phyloP scores from a whole-genome alignment of 768 basidiomycete species.

The Hysterangium stoloniferum region DNA sequence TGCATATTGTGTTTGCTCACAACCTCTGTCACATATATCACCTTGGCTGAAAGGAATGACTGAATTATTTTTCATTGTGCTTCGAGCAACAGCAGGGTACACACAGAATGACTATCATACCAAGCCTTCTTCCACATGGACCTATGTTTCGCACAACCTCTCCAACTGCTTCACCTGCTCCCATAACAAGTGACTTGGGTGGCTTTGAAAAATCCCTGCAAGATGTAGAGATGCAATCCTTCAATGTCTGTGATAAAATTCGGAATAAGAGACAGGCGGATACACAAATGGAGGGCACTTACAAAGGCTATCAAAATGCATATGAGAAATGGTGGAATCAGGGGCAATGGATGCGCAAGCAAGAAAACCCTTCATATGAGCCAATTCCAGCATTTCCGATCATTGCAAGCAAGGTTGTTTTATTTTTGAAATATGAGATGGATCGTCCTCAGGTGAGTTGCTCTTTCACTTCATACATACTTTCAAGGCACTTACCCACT shows the following conservation, averaged over 20 bases:
- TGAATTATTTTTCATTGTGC: too few species aligned
- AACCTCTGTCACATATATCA: too few species aligned
- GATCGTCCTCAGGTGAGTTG: conserved; percentile 23
- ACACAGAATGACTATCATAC: too few species aligned
- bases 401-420: conserved; percentile 22
- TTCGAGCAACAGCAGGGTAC: too few species aligned
- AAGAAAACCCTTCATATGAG: conserved; percentile 3
- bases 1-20: too few species aligned
- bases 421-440: conserved; percentile 26
- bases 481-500: conserved; percentile 5
- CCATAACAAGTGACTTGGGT: too few species aligned
- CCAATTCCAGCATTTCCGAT: conserved; percentile 23
- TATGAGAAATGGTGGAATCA: conserved; percentile 21
- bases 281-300: conserved; percentile 21
- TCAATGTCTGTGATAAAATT: background rate
- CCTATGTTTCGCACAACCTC: too few species aligned
- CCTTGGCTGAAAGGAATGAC: too few species aligned
- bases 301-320: conserved; percentile 21
- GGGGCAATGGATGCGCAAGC: background rate
- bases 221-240: background rate
- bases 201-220: conserved; percentile 25
- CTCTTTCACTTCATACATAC: background rate
- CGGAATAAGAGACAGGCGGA: conserved; percentile 14
- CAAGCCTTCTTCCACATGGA: too few species aligned
- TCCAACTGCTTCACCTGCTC: too few species aligned